phyloP scores from a whole-genome alignment of 108 stramenopile species.

The Cylindrotheca closterium region DNA sequence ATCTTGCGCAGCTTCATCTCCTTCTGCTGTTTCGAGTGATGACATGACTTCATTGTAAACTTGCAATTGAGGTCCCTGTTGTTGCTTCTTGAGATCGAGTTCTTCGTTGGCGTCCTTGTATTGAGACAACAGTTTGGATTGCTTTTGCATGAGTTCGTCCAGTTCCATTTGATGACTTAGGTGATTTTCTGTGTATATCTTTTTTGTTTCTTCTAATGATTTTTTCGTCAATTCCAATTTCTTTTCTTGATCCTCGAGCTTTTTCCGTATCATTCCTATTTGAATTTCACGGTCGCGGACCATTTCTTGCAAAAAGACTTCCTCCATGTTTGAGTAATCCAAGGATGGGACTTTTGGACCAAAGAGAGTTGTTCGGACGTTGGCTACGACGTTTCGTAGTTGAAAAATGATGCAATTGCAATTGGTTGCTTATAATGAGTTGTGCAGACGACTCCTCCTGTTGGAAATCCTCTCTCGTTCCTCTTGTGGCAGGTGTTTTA shows the following conservation, averaged over 20 bases:
- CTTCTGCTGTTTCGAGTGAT: constrained; percentile 13
- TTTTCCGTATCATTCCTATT: constrained; percentile 35
- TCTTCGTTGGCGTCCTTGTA: constrained; percentile 20
- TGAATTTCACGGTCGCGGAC: constrained; percentile 50
- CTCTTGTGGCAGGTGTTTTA: background rate
- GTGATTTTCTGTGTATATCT: constrained; percentile 7
- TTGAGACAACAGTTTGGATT: constrained; percentile 6
- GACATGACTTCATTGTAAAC: constrained; percentile 38
- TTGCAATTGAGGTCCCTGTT: constrained; percentile 24
- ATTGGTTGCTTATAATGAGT: too few species aligned
- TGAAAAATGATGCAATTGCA: too few species aligned
- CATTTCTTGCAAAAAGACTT: constrained; percentile 52
- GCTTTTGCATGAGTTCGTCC: constrained; percentile 8
- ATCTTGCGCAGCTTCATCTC: constrained; percentile 18
- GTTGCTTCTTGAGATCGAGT: constrained; percentile 30
- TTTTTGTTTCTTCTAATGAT: constrained; percentile 10
- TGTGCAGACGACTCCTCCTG: too few species aligned
- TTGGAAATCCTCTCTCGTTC: too few species aligned
- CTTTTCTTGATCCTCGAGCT: constrained; percentile 23
- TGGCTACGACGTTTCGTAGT: too few species aligned
- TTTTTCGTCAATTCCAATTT: constrained; percentile 20
- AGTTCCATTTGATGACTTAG: constrained; percentile 24
- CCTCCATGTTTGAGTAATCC: constrained; percentile 41
- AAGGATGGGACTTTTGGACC: too few species aligned
- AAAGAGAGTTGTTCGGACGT: too few species aligned